Evolutionary conservation across 805 yeast species (phyloP), one percentile per base, ranked within the genome.

Genomic region (Babjeviella inositovora): DNA sequence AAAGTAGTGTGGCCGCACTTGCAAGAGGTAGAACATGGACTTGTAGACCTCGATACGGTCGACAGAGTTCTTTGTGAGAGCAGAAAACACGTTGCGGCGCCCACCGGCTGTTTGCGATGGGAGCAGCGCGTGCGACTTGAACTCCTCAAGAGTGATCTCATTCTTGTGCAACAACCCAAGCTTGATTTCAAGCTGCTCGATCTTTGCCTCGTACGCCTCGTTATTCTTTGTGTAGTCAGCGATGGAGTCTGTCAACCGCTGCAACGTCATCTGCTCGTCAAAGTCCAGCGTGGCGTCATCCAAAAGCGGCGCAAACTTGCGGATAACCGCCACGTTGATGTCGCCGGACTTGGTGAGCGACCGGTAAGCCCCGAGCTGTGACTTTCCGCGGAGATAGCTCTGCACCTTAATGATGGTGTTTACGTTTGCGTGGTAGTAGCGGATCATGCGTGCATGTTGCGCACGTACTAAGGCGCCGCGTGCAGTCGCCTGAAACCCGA

Each of bases 1-100:
- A 39, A 85, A 58, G 37, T 87, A 87, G 1, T 45, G 42, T 0
- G 93, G 79, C 36, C 80, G 81, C 0, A 93, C 77, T 42, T 90
- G 97, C 20, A 90, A 45, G 13, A 87, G 48, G 38, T 75, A 90
- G 34, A 90, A 72, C 24, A 87, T 39, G 12, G 79, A 75, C 35
- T 75, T 94, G 44, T 76, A 79, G 1, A 68, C 45, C 29, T 73
- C 84, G 23, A 71, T 53, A 28, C 80, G 56, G 13, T 56, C 57
- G 28, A 59, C 52, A 7, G 64, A 9, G 10, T 19, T 13, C 15
- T 15, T 5, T 18, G 11, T 9, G 11, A 25, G 15, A 15, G 25
- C 8, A 17, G 17, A 22, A 50, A 30, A 18, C 30, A 33, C 29
- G 39, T 45, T 8, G 23, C 14, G 16, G 14, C 30, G 32, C 16